Percentiles rank a stretch among this genome's conserved stretches.
These are phyloP conservation scores for Jimgerdemannia flammicorona DNA, from an alignment of 192 early-diverging fungal genomes.

Conservation along the genomic window DNA sequence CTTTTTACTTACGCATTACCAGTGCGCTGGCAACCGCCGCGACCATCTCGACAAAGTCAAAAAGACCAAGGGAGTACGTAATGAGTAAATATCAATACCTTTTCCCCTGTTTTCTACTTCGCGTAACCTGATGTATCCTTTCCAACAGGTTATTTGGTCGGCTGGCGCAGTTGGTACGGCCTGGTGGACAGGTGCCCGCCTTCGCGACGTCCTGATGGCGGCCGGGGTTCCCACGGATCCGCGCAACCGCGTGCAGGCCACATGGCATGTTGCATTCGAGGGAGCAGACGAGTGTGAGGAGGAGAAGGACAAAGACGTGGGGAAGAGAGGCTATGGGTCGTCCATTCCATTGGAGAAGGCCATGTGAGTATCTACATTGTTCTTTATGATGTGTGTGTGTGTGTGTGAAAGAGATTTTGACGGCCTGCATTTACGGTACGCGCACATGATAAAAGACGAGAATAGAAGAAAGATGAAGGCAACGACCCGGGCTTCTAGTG, in stretches of 20 bases:
- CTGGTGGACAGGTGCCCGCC: slow-evolving; percentile 70
- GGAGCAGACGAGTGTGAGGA: slow-evolving; percentile 62
- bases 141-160: slow-evolving; percentile 63
- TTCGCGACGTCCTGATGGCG: slow-evolving; percentile 68
- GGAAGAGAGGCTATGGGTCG: slow-evolving; percentile 44
- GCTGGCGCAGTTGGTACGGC: slow-evolving; percentile 77
- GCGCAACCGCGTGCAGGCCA: slow-evolving; percentile 33
- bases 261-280: slow-evolving; percentile 60
- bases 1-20: background rate
- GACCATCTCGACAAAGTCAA: slow-evolving; percentile 75
- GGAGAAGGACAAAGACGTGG: slow-evolving; percentile 39
- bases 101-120: background rate
- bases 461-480: no score
- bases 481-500: no score
- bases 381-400: background rate
- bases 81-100: background rate
- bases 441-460: no score
- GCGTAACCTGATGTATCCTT: background rate
- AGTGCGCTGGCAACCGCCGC: slow-evolving; percentile 85
- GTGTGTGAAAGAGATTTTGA: no score
- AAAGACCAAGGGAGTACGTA: slow-evolving; percentile 62
- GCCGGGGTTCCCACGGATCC: slow-evolving; percentile 53
- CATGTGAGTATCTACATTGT: slow-evolving; percentile 29
- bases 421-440: no score
- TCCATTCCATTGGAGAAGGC: slow-evolving; percentile 66